Conservation (phyloP, 306 rosid species). For the Vigna radiata region DNA sequence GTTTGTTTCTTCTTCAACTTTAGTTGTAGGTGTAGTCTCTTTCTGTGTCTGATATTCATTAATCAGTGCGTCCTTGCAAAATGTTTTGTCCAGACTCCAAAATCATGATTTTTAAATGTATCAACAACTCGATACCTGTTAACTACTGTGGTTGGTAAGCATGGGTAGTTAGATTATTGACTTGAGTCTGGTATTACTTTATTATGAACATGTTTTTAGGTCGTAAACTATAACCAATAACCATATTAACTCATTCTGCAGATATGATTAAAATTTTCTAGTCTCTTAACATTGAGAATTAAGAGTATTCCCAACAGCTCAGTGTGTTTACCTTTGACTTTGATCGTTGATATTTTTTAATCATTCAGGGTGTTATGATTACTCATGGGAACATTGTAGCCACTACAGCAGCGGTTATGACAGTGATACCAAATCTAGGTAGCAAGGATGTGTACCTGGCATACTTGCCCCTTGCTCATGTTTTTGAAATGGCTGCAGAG, state of each 20-base stretch:
- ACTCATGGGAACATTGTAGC: conserved; percentile 92
- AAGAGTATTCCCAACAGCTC: conserved; percentile 4
- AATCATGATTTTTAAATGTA: conserved; percentile 15
- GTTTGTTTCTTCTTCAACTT: conserved; percentile 55
- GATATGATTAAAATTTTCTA: not conserved
- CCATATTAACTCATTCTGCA: conserved; percentile 13
- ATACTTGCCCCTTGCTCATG: conserved; percentile 94
- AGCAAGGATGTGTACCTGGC: conserved; percentile 82
- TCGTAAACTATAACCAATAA: conserved; percentile 1
- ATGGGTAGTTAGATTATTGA: not conserved
- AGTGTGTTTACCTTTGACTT: not conserved
- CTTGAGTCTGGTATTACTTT: conserved; percentile 17
- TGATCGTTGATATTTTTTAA: not conserved
- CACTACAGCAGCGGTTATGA: conserved; percentile 78
- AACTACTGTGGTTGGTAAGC: not conserved
- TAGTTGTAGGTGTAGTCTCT: not conserved
- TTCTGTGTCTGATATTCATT: conserved; percentile 5
- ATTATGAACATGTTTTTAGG: conserved; percentile 29
- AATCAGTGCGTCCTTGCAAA: conserved; percentile 38
- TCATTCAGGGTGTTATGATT: conserved; percentile 78
- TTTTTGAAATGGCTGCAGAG: conserved; percentile 96
- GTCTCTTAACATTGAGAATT: conserved; percentile 24
- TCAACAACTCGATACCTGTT: not conserved
- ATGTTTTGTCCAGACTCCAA: not conserved
- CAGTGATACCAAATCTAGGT: conserved; percentile 70